Percentiles rank a stretch among this genome's conserved stretches.
Conservation (phyloP, 2,329 filamentous ascomycete species). For the Arthroderma uncinatum region DNA sequence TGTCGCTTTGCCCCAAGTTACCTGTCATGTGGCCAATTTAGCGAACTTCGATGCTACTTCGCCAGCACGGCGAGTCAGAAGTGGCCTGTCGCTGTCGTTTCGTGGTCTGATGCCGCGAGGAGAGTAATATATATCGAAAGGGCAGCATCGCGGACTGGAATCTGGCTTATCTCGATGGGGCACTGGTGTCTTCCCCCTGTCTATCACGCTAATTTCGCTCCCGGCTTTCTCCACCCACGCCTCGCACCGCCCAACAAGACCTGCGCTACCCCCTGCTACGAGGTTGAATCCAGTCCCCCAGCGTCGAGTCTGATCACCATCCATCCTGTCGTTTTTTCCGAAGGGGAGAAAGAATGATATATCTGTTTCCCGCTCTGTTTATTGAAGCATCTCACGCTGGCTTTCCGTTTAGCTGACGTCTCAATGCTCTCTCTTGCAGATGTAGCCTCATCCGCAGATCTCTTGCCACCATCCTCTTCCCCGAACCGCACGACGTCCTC, state of each 20-base stretch:
- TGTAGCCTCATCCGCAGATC: conserved; percentile 12
- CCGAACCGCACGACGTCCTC: conserved; percentile 49
- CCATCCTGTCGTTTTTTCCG: not conserved
- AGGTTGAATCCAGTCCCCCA: not conserved
- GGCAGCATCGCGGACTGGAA: not conserved
- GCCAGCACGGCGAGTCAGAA: not conserved
- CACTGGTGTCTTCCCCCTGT: conserved; percentile 1
- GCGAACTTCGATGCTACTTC: not conserved
- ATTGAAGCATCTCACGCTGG: not conserved
- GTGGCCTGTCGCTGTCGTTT: too few species aligned
- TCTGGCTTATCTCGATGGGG: not conserved
- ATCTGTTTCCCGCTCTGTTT: not conserved
- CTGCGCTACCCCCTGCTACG: not conserved
- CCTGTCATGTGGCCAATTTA: not conserved
- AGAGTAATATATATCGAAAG: not conserved
- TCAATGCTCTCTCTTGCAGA: conserved; percentile 5
- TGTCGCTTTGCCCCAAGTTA: too few species aligned
- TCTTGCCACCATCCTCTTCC: conserved; percentile 30
- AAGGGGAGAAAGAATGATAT: not conserved
- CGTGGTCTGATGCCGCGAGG: not conserved
- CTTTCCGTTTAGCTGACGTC: not conserved
- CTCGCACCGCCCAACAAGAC: conserved; percentile 5
- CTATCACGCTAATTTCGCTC: conserved; percentile 8
- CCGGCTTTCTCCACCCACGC: conserved; percentile 8
- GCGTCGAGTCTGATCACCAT: not conserved